Percentiles rank a stretch among this genome's conserved stretches.
Evolutionary conservation across 2,329 filamentous ascomycete genomes (phyloP).

Genomic region (Fusarium succisae): DNA sequence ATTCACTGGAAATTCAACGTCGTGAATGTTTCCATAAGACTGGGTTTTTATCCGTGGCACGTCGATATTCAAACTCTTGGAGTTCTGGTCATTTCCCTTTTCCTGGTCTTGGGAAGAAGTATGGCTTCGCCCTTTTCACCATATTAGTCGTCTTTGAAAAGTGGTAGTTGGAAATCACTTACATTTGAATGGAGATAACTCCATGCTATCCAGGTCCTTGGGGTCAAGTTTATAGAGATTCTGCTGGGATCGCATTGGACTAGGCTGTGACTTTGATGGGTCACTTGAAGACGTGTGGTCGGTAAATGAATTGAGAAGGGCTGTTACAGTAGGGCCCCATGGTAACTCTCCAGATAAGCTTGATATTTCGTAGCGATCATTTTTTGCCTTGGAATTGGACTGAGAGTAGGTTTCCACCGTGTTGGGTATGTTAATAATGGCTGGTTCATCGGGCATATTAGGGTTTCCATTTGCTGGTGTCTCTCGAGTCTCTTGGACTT

Average conservation of each 20-base stretch:
- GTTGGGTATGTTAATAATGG: background rate
- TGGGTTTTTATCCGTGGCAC: background rate
- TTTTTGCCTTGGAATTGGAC: background rate
- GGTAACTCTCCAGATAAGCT: slow-evolving; percentile 2
- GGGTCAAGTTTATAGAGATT: slow-evolving; percentile 44
- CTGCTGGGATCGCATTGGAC: slow-evolving; percentile 41
- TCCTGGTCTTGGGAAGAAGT: slow-evolving; percentile 37
- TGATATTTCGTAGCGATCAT: background rate
- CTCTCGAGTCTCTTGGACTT: background rate
- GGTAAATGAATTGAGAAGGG: slow-evolving; percentile 22
- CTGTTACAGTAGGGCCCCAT: slow-evolving; percentile 19
- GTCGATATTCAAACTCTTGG: background rate
- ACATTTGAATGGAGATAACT: slow-evolving; percentile 50
- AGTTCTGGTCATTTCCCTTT: slow-evolving; percentile 23
- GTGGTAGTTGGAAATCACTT: slow-evolving; percentile 1
- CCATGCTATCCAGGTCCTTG: slow-evolving; percentile 48
- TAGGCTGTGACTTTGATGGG: slow-evolving; percentile 48
- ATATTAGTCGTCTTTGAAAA: background rate
- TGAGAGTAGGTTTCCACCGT: background rate
- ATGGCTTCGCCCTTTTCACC: slow-evolving; percentile 9
- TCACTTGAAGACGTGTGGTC: slow-evolving; percentile 48
- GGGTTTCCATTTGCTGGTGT: background rate
- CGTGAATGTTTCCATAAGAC: background rate
- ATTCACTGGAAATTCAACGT: background rate
- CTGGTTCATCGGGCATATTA: background rate